Evolutionary conservation across 2,329 filamentous ascomycete genomes (phyloP), one percentile per base, ranked within the genome.

Genomic region (Aspergillus sp.): DNA sequence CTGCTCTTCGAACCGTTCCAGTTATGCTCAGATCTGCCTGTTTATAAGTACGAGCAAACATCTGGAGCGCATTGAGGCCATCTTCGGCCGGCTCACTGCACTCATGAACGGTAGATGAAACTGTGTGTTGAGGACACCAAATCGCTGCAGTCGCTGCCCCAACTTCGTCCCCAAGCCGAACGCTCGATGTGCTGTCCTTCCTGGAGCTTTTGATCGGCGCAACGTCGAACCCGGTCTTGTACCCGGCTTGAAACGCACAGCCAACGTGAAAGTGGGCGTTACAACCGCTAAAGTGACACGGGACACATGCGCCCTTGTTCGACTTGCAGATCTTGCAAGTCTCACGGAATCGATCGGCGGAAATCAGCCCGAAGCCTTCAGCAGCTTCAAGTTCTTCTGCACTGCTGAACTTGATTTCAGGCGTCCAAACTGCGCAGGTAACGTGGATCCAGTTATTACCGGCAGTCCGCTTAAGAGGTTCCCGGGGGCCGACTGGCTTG

Each of bases 371-470:
- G 62, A 99, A 91, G 19, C 93, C 93, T 76, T 99, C 95, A 2
- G 90, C 92, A 33, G 92, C 89, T 65, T 92, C 89, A 34, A 99
- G 79, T 17, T 89, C 86, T 68, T 88, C 87, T 17, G 92, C 89
- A 66, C 90, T 90, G 61, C 90, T 93, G 73, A 97, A 99, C 69
- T 93, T 95, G 67, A 96, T 88, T 74, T 99, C 95, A 0, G 91
- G 87, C 11, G 89, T 93, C 87, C 91, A 98, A 17, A 96, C 81
- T 1, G 95, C 93, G 70, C 95, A 99, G 39, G 89, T 88, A 27
- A 98, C 91, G 72, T 99, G 95, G 15, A 97, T 91, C 95, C 95
- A 99, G 70, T 98, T 98, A 77, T 98, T 98, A 71, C 96, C 92
- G 4, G 89, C 90, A 0, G 95, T 99, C 49, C 91, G 86, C 77